A percentile compares a stretch with the other conserved stretches of the same genome.
phyloP scores from a whole-genome alignment of 2,329 filamentous ascomycete genomes.

The Fusarium armeniacum region DNA sequence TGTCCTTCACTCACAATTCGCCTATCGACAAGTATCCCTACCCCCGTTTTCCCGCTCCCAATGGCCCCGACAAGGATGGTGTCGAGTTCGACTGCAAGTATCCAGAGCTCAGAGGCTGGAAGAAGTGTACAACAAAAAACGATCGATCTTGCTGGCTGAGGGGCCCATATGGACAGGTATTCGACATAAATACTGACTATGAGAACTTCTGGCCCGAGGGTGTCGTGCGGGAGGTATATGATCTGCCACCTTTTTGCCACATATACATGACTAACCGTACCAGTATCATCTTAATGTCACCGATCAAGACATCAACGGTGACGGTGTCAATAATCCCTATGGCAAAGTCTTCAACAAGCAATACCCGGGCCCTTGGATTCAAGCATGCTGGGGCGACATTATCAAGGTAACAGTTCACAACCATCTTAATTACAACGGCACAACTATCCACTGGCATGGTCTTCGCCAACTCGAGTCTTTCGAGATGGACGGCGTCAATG shows the following conservation, averaged over 20 bases:
- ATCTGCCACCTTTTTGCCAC: rapidly evolving
- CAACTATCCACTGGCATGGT: slow-evolving; percentile 46
- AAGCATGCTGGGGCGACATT: slow-evolving; percentile 51
- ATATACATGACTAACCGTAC: rapidly evolving
- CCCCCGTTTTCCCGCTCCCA: slow-evolving; percentile 7
- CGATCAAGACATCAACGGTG: slow-evolving; percentile 19
- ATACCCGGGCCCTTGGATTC: slow-evolving; percentile 50
- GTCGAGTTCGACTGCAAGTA: slow-evolving; percentile 8
- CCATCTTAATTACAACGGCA: slow-evolving; percentile 30
- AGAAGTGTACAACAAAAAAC: background rate
- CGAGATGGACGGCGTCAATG: slow-evolving; percentile 47
- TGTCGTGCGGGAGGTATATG: slow-evolving; percentile 6
- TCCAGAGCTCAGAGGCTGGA: slow-evolving; percentile 12
- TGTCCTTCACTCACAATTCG: slow-evolving; percentile 1
- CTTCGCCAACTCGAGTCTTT: slow-evolving; percentile 40
- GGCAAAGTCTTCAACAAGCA: slow-evolving; percentile 42
- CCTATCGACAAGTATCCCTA: background rate
- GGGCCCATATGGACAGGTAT: background rate
- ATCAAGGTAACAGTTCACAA: slow-evolving; percentile 22
- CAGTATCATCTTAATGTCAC: slow-evolving; percentile 13
- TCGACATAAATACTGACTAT: slow-evolving; percentile 3
- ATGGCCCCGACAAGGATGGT: slow-evolving; percentile 7
- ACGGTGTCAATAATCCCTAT: slow-evolving; percentile 14
- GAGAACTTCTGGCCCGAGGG: slow-evolving; percentile 23
- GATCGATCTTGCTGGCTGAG: slow-evolving; percentile 18